Evolutionary conservation across 352 stramenopile species (phyloP), one percentile per base, ranked within the genome.

Genomic region (Aphanomyces euteiches): DNA sequence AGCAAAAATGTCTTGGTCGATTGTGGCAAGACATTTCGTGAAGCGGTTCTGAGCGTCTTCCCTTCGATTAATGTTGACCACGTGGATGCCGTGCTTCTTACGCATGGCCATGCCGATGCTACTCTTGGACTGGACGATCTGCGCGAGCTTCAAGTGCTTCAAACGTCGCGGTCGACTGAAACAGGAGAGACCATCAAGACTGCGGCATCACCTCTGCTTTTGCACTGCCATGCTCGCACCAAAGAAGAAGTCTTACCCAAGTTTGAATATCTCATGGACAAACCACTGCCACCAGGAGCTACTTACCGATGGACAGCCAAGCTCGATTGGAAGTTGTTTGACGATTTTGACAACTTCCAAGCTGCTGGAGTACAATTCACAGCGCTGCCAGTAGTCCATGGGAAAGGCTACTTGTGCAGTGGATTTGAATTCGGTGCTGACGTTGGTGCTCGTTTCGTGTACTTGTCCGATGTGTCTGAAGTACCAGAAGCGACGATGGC

Each of bases 381-480:
- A 13, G 83, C 89, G 6, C 87, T 96, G 48, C 87, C 89, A 0
- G 86, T 96, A 17, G 78, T 88, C 59, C 89, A 96, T 68, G 89
- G 89, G 21, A 78, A 78, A 0, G 86, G 85, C 38, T 96, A 95
- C 66, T 78, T 80, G 19, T 90, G 83, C n/a, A 85, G 79, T 56
- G 89, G 78, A 3, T 96, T 95, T 47, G 84, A 92, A 48, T 95
- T 95, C 63, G 89, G 89, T 5, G 53, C 47, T 1, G 86, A 95
- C 45, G 72, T 84, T 60, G 84, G 83, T 13, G 73, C 76, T 7
- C 78, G 88, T 3, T 81, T 96, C 54, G 82, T 94, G 39, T 96
- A 96, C 80, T 90, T 96, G 58, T 95, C 87, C 5, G 89, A 96
- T 75, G 83, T 93, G 75, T 94, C 85, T 43, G 82, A 88, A 39